Percentiles rank a stretch among this genome's conserved stretches.
These are phyloP conservation scores for Talaromyces atroroseus DNA, from an alignment of 2,329 filamentous ascomycete genomes.

Conservation along the genomic window DNA sequence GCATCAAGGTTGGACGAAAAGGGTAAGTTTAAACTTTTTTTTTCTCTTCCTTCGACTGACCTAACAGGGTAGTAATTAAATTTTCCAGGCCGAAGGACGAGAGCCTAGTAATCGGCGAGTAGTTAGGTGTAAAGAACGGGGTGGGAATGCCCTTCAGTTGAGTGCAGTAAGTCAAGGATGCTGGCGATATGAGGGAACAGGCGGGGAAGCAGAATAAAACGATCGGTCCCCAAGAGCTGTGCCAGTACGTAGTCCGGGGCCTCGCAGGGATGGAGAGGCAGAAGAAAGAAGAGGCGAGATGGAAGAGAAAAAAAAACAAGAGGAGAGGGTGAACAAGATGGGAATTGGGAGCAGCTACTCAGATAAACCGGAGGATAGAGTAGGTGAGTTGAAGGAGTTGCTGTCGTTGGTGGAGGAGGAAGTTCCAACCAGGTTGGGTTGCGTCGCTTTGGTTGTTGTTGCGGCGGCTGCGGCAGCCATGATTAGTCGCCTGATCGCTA, in stretches of 20 bases:
- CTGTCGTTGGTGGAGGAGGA: background rate
- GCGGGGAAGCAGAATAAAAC: constrained; percentile 5
- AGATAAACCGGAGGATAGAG: background rate
- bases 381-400: constrained; percentile 12
- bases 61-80: background rate
- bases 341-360: background rate
- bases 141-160: background rate
- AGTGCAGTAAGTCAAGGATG: background rate
- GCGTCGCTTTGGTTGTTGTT: constrained; percentile 1
- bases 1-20: background rate
- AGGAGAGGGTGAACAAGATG: too few species aligned
- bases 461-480: constrained; percentile 1
- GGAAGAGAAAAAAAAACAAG: constrained; percentile 10
- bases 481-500: constrained; percentile 6
- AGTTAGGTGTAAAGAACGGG: background rate
- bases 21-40: background rate
- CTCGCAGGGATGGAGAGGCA: constrained; percentile 10
- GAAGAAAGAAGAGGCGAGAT: constrained; percentile 1
- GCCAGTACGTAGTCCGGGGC: background rate
- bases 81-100: background rate
- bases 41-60: background rate
- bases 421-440: background rate
- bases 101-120: background rate
- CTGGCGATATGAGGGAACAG: constrained; percentile 7
- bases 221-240: background rate